Evolutionary conservation across 768 basidiomycete species (phyloP).

Genomic region (Tylopilus balloui): DNA sequence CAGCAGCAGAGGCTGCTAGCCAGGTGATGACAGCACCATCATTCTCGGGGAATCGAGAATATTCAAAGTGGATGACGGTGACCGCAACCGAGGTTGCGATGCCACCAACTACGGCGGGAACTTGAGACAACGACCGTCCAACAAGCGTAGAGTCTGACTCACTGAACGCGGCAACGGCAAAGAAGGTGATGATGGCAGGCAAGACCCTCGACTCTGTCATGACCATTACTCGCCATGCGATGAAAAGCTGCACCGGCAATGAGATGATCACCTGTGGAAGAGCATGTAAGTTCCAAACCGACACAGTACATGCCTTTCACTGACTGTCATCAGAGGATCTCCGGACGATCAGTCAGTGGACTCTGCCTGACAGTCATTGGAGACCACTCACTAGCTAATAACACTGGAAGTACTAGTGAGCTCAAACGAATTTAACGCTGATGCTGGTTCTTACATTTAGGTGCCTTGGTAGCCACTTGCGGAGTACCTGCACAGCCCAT

Average conservation of each 20-base stretch:
- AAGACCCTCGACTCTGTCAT: conserved; percentile 29
- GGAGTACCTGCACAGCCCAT: conserved; percentile 26
- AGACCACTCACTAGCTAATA: conserved; percentile 8
- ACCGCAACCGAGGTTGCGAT: conserved; percentile 32
- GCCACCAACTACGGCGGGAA: conserved; percentile 30
- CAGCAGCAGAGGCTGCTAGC: conserved; percentile 39
- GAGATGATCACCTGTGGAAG: conserved; percentile 40
- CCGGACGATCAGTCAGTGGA: background rate
- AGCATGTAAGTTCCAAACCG: background rate
- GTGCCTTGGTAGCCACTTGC: background rate
- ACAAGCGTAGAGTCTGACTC: background rate
- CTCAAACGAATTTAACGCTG: conserved; percentile 17
- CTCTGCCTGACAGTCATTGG: background rate
- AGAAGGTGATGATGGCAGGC: conserved; percentile 22
- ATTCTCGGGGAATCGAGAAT: conserved; percentile 32
- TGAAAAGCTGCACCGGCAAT: conserved; percentile 43
- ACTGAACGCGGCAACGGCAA: conserved; percentile 10
- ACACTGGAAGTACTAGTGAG: conserved; percentile 8
- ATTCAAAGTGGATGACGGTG: conserved; percentile 29
- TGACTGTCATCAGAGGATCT: conserved; percentile 46
- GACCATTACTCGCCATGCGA: conserved; percentile 40
- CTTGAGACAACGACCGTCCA: background rate
- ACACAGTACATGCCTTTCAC: background rate
- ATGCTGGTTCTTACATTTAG: conserved; percentile 1
- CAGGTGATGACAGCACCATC: conserved; percentile 36